Conservation (phyloP, 352 stramenopile species). For the Phytophthora brassicae region DNA sequence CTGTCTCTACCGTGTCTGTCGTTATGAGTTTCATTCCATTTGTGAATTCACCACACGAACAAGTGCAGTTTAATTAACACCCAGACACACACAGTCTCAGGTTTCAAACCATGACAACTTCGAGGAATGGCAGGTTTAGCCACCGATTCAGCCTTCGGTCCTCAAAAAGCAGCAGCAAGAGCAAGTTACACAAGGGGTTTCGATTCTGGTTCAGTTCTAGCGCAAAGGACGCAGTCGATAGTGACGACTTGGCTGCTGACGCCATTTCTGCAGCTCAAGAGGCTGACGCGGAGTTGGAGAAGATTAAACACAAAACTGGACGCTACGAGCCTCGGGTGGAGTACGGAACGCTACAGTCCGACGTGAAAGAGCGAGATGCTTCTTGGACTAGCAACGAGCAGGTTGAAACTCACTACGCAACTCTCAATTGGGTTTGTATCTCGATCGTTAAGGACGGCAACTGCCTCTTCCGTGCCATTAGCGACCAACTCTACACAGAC, state of each 20-base stretch:
- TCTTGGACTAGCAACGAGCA: conserved; percentile 44
- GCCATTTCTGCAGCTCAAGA: conserved; percentile 14
- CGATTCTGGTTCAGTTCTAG: conserved; percentile 34
- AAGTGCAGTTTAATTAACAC: conserved; percentile 6
- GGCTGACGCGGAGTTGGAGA: conserved; percentile 9
- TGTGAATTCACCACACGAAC: conserved; percentile 16
- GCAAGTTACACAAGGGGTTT: conserved; percentile 9
- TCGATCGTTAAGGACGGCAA: conserved; percentile 46
- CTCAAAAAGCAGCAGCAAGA: conserved; percentile 22
- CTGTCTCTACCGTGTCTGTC: conserved; percentile 24
- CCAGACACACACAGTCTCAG: background rate
- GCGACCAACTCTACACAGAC: conserved; percentile 56
- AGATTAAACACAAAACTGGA: conserved; percentile 13
- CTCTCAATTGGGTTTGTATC: conserved; percentile 34
- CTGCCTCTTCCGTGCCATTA: conserved; percentile 60
- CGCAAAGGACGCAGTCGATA: background rate
- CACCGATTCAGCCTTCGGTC: conserved; percentile 25
- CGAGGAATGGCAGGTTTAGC: conserved; percentile 1
- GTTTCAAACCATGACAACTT: conserved; percentile 11
- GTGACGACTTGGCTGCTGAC: conserved; percentile 9
- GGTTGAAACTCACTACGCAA: conserved; percentile 40
- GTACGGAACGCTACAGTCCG: conserved; percentile 8
- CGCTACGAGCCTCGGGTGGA: conserved; percentile 22
- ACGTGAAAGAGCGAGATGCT: conserved; percentile 20
- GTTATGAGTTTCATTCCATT: conserved; percentile 14